Conservation (phyloP, 495 filamentous ascomycete genomes). For the Penicillium silybi region DNA sequence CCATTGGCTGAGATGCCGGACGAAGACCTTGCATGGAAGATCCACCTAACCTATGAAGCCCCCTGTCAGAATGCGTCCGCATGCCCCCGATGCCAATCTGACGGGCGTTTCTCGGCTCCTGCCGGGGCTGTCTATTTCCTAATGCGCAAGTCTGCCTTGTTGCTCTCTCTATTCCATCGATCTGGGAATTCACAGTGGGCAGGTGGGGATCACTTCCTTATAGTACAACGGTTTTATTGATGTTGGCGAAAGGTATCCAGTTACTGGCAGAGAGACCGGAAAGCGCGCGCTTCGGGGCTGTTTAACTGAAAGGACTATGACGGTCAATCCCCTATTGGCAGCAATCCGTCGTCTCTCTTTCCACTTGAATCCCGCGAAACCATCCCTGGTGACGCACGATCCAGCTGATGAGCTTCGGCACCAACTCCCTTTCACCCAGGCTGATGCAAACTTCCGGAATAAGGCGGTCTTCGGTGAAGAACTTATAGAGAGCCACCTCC, state of each 20-base stretch:
- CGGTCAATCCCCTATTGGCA: not conserved
- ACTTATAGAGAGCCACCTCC: slow-evolving; percentile 11
- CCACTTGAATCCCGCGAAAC: slow-evolving; percentile 12
- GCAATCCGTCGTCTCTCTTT: slow-evolving; percentile 5
- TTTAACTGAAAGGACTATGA: not conserved
- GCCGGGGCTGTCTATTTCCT: too few relatives aligned
- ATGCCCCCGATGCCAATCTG: slow-evolving; percentile 12
- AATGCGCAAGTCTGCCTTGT: too few relatives aligned
- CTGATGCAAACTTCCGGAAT: slow-evolving; percentile 3
- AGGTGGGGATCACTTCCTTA: not conserved
- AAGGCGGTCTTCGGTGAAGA: slow-evolving; percentile 4
- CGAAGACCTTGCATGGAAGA: slow-evolving; percentile 5
- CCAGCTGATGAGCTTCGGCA: slow-evolving; percentile 15
- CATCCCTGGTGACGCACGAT: slow-evolving; percentile 19
- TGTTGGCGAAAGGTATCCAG: not conserved
- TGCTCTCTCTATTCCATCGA: not conserved
- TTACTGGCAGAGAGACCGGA: slow-evolving; percentile 1
- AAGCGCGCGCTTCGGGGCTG: not conserved
- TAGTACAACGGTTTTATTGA: not conserved
- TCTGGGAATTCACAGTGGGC: not conserved
- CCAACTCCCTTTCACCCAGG: not conserved
- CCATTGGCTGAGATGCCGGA: not conserved
- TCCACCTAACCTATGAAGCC: slow-evolving; percentile 8
- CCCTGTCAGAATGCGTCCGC: slow-evolving; percentile 3
- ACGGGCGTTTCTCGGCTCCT: slow-evolving; percentile 11